A percentile compares a stretch with the other conserved stretches of the same genome.
Evolutionary conservation across 768 basidiomycete species (phyloP).

Genomic region (Astraeus odoratus): DNA sequence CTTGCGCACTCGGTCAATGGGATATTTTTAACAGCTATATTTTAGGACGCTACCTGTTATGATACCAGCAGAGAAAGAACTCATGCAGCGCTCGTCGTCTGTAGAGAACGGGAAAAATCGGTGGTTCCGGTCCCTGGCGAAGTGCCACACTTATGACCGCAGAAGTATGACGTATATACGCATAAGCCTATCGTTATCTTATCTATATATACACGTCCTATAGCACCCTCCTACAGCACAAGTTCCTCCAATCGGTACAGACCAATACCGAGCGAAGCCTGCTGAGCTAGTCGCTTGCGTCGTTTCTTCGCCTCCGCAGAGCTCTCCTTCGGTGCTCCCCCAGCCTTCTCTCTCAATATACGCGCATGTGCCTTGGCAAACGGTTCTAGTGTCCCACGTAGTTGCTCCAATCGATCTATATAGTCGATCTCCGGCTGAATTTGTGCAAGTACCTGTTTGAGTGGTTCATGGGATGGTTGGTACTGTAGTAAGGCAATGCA

Average conservation of each 20-base stretch:
- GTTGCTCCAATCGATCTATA: constrained; percentile 42
- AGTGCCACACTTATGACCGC: constrained; percentile 1
- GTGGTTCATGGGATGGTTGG: constrained; percentile 46
- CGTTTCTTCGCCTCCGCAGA: constrained; percentile 45
- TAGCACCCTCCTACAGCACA: constrained; percentile 33
- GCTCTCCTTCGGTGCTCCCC: constrained; percentile 25
- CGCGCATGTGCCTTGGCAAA: constrained; percentile 53
- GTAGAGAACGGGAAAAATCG: too few species aligned
- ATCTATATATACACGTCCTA: background rate
- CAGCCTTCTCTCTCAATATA: constrained; percentile 36
- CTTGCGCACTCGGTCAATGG: constrained; percentile 19
- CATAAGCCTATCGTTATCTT: background rate
- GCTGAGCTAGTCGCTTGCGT: constrained; percentile 47
- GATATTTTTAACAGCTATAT: too few species aligned
- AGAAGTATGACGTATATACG: constrained; percentile 11
- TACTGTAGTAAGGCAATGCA: constrained; percentile 65
- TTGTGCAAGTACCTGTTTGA: constrained; percentile 42
- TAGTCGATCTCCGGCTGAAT: constrained; percentile 51
- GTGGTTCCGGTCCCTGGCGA: too few species aligned
- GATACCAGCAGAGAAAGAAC: constrained; percentile 16
- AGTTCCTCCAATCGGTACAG: constrained; percentile 71
- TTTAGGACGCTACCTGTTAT: constrained; percentile 19
- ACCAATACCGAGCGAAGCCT: constrained; percentile 47
- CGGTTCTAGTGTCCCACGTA: constrained; percentile 57
- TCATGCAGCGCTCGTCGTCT: constrained; percentile 15